phyloP scores from a whole-genome alignment of 2,329 filamentous ascomycete species.

The Lachnellula cervina region DNA sequence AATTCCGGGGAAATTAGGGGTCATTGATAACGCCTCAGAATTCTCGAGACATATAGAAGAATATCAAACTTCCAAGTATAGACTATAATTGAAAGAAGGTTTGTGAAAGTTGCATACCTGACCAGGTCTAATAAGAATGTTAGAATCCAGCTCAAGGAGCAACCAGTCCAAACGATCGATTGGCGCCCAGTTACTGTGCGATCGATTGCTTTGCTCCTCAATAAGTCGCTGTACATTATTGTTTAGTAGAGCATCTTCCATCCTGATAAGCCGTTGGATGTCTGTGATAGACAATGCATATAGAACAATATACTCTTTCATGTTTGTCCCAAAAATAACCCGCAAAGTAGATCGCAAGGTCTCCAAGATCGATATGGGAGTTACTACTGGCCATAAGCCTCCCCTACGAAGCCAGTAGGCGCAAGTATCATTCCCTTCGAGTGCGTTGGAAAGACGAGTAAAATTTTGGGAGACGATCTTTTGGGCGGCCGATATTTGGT shows the following conservation, averaged over 20 bases:
- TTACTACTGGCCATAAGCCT: slow-evolving; percentile 39
- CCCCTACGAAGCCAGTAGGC: slow-evolving; percentile 36
- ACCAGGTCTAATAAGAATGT: slow-evolving; percentile 54
- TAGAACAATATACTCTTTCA: slow-evolving; percentile 35
- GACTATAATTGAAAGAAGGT: no score
- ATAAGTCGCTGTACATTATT: slow-evolving; percentile 28
- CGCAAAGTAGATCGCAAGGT: slow-evolving; percentile 34
- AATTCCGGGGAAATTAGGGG: no score
- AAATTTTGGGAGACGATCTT: neutral
- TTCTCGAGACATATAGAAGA: neutral
- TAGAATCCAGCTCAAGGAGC: slow-evolving; percentile 60
- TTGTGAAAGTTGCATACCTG: neutral
- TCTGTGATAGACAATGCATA: slow-evolving; percentile 38
- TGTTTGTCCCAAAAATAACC: slow-evolving; percentile 31
- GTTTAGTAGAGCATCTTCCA: slow-evolving; percentile 35
- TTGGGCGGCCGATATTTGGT: slow-evolving; percentile 2
- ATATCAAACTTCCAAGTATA: neutral
- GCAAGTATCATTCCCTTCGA: slow-evolving; percentile 3
- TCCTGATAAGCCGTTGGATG: slow-evolving; percentile 40
- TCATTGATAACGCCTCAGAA: neutral
- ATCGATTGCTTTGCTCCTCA: slow-evolving; percentile 37
- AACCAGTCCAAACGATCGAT: slow-evolving; percentile 55
- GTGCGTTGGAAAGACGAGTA: slow-evolving; percentile 3
- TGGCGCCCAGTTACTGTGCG: slow-evolving; percentile 35
- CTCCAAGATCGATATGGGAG: slow-evolving; percentile 37